Conservation (phyloP, 192 early-diverging fungal species). For the Allomyces macrogynus region DNA sequence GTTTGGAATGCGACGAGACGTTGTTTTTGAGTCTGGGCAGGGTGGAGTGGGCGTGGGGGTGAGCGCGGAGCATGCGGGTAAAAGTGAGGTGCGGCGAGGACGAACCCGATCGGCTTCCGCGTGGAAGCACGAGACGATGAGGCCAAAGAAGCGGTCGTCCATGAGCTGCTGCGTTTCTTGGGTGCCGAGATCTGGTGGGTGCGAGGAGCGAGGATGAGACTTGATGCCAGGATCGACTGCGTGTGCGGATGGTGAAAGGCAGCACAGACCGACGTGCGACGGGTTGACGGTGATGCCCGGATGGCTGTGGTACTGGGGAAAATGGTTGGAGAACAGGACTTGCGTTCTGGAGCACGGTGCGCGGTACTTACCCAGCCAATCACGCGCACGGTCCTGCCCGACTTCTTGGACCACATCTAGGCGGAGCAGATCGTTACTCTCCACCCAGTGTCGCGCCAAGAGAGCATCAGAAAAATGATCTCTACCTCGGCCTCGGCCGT, state of each 20-base stretch:
- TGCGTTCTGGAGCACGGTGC: not conserved
- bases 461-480: not conserved
- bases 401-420: slow-evolving; percentile 16
- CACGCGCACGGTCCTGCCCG: slow-evolving; percentile 16
- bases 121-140: slow-evolving; percentile 30
- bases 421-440: not conserved
- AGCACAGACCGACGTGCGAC: slow-evolving; percentile 21
- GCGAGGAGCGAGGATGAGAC: not conserved
- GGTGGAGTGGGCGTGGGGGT: too few relatives aligned
- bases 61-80: too few relatives aligned
- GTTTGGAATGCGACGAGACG: not conserved
- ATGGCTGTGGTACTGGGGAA: slow-evolving; percentile 26
- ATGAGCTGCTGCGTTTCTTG: slow-evolving; percentile 25
- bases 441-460: not conserved
- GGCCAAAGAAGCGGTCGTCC: slow-evolving; percentile 25
- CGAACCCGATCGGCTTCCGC: slow-evolving; percentile 1
- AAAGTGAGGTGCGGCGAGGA: too few relatives aligned
- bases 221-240: not conserved
- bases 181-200: slow-evolving; percentile 17
- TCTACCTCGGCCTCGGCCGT: slow-evolving; percentile 23
- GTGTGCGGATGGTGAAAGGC: not conserved
- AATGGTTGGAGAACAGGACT: not conserved
- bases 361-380: slow-evolving; percentile 24
- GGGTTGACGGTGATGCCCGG: slow-evolving; percentile 31
- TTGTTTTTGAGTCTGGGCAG: not conserved